Evolutionary conservation across 805 yeast genomes (phyloP).

Genomic region (Cyberlindnera maclurae): DNA sequence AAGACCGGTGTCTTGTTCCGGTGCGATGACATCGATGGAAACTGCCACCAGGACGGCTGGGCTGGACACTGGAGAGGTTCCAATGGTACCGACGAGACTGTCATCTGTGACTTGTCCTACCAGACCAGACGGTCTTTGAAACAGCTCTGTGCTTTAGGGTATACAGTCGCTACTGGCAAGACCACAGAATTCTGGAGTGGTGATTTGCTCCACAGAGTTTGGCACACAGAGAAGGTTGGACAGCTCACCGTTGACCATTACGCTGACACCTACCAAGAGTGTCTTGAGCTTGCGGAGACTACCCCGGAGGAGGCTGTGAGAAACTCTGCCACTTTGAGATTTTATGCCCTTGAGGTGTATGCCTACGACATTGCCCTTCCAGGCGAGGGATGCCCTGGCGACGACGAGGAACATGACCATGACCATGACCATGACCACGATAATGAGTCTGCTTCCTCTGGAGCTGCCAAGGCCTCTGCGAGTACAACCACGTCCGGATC

Average conservation of each 20-base stretch:
- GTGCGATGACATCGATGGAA: constrained; percentile 34
- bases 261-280: constrained; percentile 29
- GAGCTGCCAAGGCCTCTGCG: not conserved
- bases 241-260: constrained; percentile 30
- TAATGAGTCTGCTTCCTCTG: not conserved
- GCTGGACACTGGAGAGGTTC: constrained; percentile 35
- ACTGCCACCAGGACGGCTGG: constrained; percentile 29
- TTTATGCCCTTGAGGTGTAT: constrained; percentile 27
- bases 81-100: constrained; percentile 31
- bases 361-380: constrained; percentile 22
- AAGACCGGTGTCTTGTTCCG: constrained; percentile 29
- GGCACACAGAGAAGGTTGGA: constrained; percentile 29
- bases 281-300: constrained; percentile 27
- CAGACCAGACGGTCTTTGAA: constrained; percentile 25
- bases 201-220: constrained; percentile 33
- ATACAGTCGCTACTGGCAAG: constrained; percentile 20
- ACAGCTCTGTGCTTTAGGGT: constrained; percentile 31
- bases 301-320: constrained; percentile 29
- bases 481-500: not conserved
- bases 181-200: constrained; percentile 29
- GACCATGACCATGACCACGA: constrained; percentile 2
- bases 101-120: constrained; percentile 34
- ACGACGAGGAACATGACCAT: constrained; percentile 1
- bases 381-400: constrained; percentile 26
- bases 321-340: constrained; percentile 28